Conservation (phyloP, 768 basidiomycete genomes). For the Trametes punicea region DNA sequence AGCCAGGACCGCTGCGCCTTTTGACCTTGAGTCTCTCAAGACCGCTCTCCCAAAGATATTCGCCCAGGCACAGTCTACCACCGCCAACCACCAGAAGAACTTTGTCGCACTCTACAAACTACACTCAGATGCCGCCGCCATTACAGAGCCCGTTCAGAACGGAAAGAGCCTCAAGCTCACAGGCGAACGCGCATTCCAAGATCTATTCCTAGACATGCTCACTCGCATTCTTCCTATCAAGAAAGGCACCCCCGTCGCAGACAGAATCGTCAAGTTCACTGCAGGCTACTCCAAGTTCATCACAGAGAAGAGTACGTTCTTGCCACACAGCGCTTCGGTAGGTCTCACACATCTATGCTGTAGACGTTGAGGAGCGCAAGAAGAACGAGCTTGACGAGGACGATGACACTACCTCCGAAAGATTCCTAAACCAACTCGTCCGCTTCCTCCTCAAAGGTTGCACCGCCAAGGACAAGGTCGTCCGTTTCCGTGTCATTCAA, state of each 20-base stretch:
- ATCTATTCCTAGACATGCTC: conserved; percentile 57
- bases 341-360: not conserved
- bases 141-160: conserved; percentile 47
- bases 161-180: conserved; percentile 52
- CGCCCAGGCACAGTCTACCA: conserved; percentile 69
- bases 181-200: conserved; percentile 78
- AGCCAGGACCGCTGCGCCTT: conserved; percentile 20
- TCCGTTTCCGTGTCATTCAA: conserved; percentile 77
- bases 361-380: conserved; percentile 37
- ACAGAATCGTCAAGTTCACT: conserved; percentile 78
- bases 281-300: conserved; percentile 74
- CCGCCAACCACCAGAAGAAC: conserved; percentile 89
- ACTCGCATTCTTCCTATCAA: conserved; percentile 64
- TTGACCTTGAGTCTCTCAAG: conserved; percentile 29
- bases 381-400: conserved; percentile 40
- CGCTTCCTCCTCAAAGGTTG: conserved; percentile 71
- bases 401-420: conserved; percentile 47
- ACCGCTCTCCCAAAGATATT: conserved; percentile 61
- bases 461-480: conserved; percentile 80
- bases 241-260: conserved; percentile 75
- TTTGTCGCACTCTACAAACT: conserved; percentile 78
- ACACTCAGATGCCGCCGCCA: conserved; percentile 58
- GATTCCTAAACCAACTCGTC: conserved; percentile 48
- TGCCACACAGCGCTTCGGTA: not conserved
- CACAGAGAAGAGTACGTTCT: conserved; percentile 65